phyloP scores from a whole-genome alignment of 352 stramenopile species.

The Phytophthora sp. region DNA sequence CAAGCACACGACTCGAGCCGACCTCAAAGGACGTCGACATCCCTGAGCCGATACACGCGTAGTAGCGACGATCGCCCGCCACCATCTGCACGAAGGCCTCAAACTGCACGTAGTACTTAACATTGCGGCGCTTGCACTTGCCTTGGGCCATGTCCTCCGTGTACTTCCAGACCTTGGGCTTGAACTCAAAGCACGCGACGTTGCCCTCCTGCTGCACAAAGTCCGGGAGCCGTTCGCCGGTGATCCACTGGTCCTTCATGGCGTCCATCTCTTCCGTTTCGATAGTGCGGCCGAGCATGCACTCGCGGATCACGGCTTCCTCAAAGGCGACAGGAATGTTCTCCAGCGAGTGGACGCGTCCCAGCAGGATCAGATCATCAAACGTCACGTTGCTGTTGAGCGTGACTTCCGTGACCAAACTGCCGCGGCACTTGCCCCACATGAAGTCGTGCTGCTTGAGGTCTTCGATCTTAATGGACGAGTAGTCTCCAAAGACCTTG shows the following conservation, averaged over 20 bases:
- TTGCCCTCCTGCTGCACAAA: slow-evolving; percentile 82
- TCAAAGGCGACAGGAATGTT: slow-evolving; percentile 87
- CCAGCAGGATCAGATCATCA: slow-evolving; percentile 81
- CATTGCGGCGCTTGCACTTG: slow-evolving; percentile 89
- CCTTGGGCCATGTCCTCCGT: slow-evolving; percentile 88
- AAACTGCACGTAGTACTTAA: slow-evolving; percentile 91
- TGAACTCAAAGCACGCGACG: slow-evolving; percentile 86
- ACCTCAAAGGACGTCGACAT: slow-evolving; percentile 90
- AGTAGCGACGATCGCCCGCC: slow-evolving; percentile 77
- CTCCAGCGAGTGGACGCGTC: slow-evolving; percentile 84
- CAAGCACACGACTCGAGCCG: slow-evolving; percentile 81
- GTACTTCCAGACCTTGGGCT: slow-evolving; percentile 92
- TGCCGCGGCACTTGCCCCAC: slow-evolving; percentile 90
- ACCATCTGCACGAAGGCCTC: slow-evolving; percentile 85
- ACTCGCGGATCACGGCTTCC: slow-evolving; percentile 83
- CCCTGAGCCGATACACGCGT: slow-evolving; percentile 84
- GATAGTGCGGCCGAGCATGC: slow-evolving; percentile 82
- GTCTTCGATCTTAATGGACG: slow-evolving; percentile 88
- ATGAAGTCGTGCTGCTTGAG: slow-evolving; percentile 91
- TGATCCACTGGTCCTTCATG: slow-evolving; percentile 90
- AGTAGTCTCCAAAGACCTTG: slow-evolving; percentile 92
- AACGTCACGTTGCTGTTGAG: slow-evolving; percentile 85
- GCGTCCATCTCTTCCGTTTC: slow-evolving; percentile 78
- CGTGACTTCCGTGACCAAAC: slow-evolving; percentile 81
- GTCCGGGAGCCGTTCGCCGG: slow-evolving; percentile 78